Evolutionary conservation across 2,329 filamentous ascomycete species (phyloP), one percentile per base, ranked within the genome.

Genomic region (Sordariomycetes sp.): DNA sequence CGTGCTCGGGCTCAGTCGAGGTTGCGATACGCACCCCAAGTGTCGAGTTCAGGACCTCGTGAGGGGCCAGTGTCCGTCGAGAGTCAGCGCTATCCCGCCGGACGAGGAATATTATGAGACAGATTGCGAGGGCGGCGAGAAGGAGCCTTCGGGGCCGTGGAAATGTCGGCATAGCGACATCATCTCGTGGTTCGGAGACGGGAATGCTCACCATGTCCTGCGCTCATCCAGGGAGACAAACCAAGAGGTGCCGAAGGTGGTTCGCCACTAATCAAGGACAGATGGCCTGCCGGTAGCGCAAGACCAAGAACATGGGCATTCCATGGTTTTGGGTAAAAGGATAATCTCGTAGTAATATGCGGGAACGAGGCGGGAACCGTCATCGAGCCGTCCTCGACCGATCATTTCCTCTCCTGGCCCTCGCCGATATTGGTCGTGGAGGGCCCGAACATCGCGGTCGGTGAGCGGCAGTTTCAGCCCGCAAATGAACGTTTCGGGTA

Each of bases 1-100:
- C n/a, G n/a, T n/a, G n/a, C n/a, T n/a, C n/a, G n/a, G n/a, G n/a
- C n/a, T n/a, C n/a, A n/a, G n/a, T n/a, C n/a, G n/a, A n/a, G n/a
- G n/a, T n/a, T 8, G 36, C 7, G 36, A 20, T 3, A 52, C 55
- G 36, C 36, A 57, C 56, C 28, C 56, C 56, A 15, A 57, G 51
- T 0, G 56, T 57, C 17, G 56, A 57, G 32, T 57, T 57, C n/a
- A 57, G 25, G 15, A 50, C 39, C 15, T 57, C 56, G 17, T 22
- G n/a, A 7, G 50, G 51, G 0, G 45, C 55, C 22, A n/a, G n/a
- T 10, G n/a, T 4, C 4, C 15, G 15, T 12, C 28, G n/a, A 8
- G 45, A 15, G 1, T 28, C 20, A 25, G 45, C 12, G n/a, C 34
- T 20, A 22, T 56, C 28, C 12, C 35, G 15, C 7, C 17, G n/a